Conservation (phyloP, 371 early-diverging fungal species). For the Zancudomyces culisetae region DNA sequence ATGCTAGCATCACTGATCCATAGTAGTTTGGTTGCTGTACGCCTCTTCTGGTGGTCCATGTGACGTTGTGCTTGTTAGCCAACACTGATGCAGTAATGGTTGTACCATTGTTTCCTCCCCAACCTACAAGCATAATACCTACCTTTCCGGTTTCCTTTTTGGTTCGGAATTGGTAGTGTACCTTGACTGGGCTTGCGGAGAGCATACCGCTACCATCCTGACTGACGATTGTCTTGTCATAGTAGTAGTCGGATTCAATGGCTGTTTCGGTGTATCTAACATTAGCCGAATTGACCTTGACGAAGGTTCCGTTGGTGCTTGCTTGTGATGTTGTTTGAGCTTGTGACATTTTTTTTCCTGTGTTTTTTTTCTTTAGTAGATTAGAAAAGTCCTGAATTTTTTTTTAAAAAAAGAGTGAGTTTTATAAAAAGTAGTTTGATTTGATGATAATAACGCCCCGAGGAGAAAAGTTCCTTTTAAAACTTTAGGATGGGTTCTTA, state of each 20-base stretch:
- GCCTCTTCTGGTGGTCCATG: conserved; percentile 87
- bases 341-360: conserved; percentile 11
- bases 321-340: conserved; percentile 5
- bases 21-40: conserved; percentile 82
- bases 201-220: conserved; percentile 38
- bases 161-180: conserved; percentile 73
- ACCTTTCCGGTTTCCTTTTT: conserved; percentile 40
- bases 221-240: conserved; percentile 66
- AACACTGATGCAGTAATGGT: conserved; percentile 88
- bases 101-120: conserved; percentile 97
- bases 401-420: too few species aligned
- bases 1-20: conserved; percentile 87
- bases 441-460: neutral
- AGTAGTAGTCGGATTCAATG: conserved; percentile 67
- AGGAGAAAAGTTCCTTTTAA: neutral
- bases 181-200: conserved; percentile 65
- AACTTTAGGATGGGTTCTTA: conserved; percentile 4
- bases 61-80: conserved; percentile 67
- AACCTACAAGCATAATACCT: conserved; percentile 93
- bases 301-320: conserved; percentile 25
- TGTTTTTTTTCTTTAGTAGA: conserved; percentile 5
- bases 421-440: too few species aligned
- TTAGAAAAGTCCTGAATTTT: conserved; percentile 3
- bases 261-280: conserved; percentile 65
- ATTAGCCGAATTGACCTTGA: conserved; percentile 71